Percentiles rank a stretch among this genome's conserved stretches.
These are phyloP conservation scores for Astrephomene gubernaculifera DNA, from an alignment of 139 green algal genomes.

Conservation along the genomic window DNA sequence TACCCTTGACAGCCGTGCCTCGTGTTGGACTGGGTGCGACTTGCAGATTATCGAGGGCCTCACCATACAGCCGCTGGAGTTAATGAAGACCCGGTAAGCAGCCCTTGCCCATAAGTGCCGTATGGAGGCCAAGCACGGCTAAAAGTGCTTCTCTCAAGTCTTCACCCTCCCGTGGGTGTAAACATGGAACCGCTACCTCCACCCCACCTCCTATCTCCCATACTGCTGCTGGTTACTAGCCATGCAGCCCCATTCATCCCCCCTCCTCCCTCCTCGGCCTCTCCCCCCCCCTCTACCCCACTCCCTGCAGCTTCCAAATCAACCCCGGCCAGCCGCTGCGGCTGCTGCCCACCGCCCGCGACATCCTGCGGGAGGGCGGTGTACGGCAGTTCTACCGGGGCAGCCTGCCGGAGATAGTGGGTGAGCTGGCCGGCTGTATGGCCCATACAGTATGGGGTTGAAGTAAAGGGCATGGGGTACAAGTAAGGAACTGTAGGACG, in stretches of 20 bases:
- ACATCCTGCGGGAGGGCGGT: slow-evolving; percentile 51
- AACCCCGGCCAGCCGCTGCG: slow-evolving; percentile 44
- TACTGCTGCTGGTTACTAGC: no score
- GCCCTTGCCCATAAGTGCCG: neutral
- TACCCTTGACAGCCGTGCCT: neutral
- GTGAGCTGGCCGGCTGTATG: no score
- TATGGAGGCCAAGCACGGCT: neutral
- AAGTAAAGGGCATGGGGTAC: no score
- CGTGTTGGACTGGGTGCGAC: neutral
- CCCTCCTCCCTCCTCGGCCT: neutral
- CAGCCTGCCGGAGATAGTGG: slow-evolving; percentile 58
- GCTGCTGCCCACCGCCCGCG: slow-evolving; percentile 47
- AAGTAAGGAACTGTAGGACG: no score
- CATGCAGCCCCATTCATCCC: neutral
- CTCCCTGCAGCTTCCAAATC: slow-evolving; percentile 46
- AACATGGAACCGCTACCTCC: no score
- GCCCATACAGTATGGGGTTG: neutral
- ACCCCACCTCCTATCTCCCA: no score
- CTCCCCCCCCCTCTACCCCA: neutral
- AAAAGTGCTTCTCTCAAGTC: neutral
- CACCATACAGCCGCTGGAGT: slow-evolving; percentile 56
- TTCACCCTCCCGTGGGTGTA: neutral
- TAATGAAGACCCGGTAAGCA: slow-evolving; percentile 56
- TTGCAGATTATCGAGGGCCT: slow-evolving; percentile 43
- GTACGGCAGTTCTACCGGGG: slow-evolving; percentile 62